Percentiles rank a stretch among this genome's conserved stretches.
Conservation (phyloP, 257 asterid species). For the Pogostemon cablin region DNA sequence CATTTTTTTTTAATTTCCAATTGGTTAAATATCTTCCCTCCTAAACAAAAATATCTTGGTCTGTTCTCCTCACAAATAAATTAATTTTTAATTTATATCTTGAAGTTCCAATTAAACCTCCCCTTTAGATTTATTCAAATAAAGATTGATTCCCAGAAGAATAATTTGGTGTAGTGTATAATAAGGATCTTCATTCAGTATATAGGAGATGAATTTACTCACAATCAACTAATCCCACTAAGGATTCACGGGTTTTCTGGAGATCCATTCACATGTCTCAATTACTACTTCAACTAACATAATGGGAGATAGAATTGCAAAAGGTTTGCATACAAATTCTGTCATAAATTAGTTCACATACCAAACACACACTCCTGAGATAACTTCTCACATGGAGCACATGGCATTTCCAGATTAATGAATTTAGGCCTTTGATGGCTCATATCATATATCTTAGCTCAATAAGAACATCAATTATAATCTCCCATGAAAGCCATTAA, state of each 20-base stretch:
- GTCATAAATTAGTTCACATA: background rate
- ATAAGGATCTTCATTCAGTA: no score
- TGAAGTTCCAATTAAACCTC: no score
- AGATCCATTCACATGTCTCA: background rate
- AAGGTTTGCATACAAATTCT: background rate
- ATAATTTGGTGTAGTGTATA: no score
- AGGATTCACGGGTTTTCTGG: background rate
- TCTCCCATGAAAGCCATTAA: background rate
- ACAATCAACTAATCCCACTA: background rate
- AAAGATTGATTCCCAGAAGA: background rate
- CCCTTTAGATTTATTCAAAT: no score
- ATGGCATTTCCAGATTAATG: no score
- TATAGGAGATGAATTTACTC: background rate
- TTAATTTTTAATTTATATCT: no score
- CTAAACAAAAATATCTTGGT: background rate
- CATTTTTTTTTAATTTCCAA: background rate
- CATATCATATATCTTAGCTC: no score
- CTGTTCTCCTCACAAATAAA: background rate
- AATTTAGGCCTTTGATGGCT: no score
- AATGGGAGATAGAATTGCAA: background rate
- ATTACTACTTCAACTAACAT: background rate
- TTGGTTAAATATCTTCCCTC: conserved; percentile 20
- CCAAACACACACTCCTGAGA: background rate
- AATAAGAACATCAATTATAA: no score
- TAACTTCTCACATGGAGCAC: conserved; percentile 15